These are phyloP conservation scores for Pterothamnion heteromorphum DNA, from an alignment of 31 red algal genomes.

Conservation along the genomic window DNA sequence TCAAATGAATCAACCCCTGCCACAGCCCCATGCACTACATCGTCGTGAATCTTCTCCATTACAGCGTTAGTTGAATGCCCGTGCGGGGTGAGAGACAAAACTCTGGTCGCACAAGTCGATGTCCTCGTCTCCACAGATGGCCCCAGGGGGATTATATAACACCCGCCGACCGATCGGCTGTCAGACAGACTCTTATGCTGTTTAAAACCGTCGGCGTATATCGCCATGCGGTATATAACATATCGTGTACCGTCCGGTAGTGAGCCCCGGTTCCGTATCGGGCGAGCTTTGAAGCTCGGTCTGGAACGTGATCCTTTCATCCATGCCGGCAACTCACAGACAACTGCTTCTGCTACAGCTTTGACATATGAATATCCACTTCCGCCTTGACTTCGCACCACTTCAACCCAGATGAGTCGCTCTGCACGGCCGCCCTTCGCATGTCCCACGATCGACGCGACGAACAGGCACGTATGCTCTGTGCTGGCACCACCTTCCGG, in stretches of 20 bases:
- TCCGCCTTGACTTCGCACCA: neutral
- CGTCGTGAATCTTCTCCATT: neutral
- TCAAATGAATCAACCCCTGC: neutral
- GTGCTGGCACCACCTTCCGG: neutral
- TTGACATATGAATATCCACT: neutral
- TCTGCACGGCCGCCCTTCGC: neutral
- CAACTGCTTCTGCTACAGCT: neutral
- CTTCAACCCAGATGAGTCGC: neutral
- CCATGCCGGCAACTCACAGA: neutral
- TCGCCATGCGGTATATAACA: conserved; percentile 25
- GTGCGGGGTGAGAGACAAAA: neutral
- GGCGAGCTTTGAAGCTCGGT: neutral
- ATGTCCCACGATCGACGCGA: neutral
- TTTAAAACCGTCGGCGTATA: too few relatives aligned
- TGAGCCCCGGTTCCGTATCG: neutral
- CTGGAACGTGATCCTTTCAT: neutral
- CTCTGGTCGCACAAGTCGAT: too few relatives aligned
- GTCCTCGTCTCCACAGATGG: neutral
- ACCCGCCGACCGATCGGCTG: neutral
- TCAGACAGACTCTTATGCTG: conserved; percentile 30
- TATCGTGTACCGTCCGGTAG: neutral
- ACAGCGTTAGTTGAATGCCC: neutral
- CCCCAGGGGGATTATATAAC: conserved; percentile 1
- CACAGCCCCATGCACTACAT: neutral
- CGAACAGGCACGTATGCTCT: neutral